These are phyloP conservation scores for Neobulgaria alba DNA, from an alignment of 2,329 filamentous ascomycete genomes.

Conservation along the genomic window DNA sequence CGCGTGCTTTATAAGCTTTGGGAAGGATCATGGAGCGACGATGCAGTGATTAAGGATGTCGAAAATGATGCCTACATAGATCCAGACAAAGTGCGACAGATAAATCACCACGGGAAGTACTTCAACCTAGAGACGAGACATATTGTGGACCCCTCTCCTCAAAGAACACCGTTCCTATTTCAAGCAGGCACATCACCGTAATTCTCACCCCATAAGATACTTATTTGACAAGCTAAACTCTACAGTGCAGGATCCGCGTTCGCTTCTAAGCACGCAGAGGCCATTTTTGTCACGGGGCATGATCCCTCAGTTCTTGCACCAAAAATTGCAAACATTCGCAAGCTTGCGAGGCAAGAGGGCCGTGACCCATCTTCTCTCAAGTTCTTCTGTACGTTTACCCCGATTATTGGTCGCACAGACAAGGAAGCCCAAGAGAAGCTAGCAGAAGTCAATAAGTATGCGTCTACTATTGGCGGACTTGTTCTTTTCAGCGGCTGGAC, in stretches of 20 bases:
- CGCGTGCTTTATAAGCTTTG: conserved; percentile 58
- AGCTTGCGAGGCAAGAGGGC: conserved; percentile 41
- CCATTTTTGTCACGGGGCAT: conserved; percentile 59
- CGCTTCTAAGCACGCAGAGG: conserved; percentile 56
- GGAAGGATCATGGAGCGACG: conserved; percentile 54
- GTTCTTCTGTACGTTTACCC: conserved; percentile 56
- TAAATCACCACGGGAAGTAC: conserved; percentile 57
- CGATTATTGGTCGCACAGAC: conserved; percentile 55
- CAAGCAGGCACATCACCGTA: conserved; percentile 59
- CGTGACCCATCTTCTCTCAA: conserved; percentile 55
- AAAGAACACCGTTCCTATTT: conserved; percentile 59
- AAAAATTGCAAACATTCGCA: conserved; percentile 35
- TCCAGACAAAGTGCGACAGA: conserved; percentile 48
- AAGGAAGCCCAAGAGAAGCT: conserved; percentile 58
- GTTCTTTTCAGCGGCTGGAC: conserved; percentile 68
- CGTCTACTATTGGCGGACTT: conserved; percentile 55
- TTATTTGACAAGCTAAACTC: not conserved
- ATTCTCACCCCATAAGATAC: conserved; percentile 35
- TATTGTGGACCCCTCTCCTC: conserved; percentile 56
- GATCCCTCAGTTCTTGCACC: conserved; percentile 50
- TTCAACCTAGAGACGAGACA: conserved; percentile 56
- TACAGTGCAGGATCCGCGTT: conserved; percentile 50
- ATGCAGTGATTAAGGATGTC: conserved; percentile 40
- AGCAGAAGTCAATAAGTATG: conserved; percentile 51
- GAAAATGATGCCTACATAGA: conserved; percentile 36